Evolutionary conservation across 306 rosid genomes (phyloP).

Genomic region (Sechiopsis laciniata): DNA sequence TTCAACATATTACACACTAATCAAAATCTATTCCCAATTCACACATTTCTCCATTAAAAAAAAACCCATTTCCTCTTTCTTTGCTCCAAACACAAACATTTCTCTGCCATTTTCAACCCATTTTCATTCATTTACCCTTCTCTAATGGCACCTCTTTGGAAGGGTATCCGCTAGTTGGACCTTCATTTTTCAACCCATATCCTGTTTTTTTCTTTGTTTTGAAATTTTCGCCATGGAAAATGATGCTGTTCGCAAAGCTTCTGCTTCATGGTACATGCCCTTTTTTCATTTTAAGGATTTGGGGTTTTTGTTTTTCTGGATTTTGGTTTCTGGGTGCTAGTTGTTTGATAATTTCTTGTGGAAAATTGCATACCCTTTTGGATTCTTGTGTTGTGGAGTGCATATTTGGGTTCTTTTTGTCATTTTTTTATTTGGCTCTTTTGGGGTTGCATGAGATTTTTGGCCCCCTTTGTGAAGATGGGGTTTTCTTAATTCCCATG

Average conservation of each 20-base stretch:
- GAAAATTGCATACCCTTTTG: background rate
- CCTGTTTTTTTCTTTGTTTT: conserved; percentile 8
- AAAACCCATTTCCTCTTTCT: background rate
- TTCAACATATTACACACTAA: background rate
- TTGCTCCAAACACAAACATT: background rate
- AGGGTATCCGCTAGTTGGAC: background rate
- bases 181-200: background rate
- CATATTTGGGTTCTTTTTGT: background rate
- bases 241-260: conserved; percentile 22
- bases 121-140: background rate
- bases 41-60: background rate
- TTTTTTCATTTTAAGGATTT: conserved; percentile 2
- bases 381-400: background rate
- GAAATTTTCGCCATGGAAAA: conserved; percentile 35
- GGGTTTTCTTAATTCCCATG: conserved; percentile 1
- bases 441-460: background rate
- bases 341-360: conserved; percentile 2
- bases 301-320: conserved; percentile 21
- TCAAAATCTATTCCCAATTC: background rate
- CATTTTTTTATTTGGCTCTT: background rate
- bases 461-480: background rate
- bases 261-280: conserved; percentile 40
- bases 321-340: conserved; percentile 9
- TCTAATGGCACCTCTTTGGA: background rate
- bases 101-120: too few relatives aligned